Evolutionary conservation across 1,139 yeast species (phyloP), one percentile per base, ranked within the genome.

Genomic region (Blastobotrys arbuscula): DNA sequence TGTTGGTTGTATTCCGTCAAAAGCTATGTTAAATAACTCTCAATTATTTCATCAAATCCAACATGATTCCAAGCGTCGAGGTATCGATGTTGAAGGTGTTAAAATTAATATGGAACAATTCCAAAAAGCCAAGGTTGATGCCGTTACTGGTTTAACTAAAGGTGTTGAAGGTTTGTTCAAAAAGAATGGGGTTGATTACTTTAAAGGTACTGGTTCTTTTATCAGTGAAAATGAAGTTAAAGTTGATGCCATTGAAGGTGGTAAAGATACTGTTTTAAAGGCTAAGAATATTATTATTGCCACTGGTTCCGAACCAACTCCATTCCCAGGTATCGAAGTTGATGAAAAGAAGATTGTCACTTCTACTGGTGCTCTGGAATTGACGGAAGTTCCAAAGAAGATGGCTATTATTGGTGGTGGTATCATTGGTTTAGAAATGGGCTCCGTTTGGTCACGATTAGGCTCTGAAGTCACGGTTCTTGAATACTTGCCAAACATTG

Each of bases 391-490:
- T 55, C 97, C 99, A 69, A 88, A 94, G 78, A 82, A 79, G 68
- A 65, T 94, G 65, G 84, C 95, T 60, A 81, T 94, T 71, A 92
- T 94, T 63, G 99, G 99, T 69, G 99, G 97, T 73, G 98, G 99
- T 77, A 92, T 94, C 73, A 94, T 94, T 68, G 99, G 99, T 66
- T 80, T 94, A 61, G 99, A 94, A 76, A 92, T 94, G 97, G 98
- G 96, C 56, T 89, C 97, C 34, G 98, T 94, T 45, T 94, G 95
- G 84, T 75, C 94, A 51, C 82, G 98, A 73, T 76, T 94, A 62
- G 99, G 99, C 44, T 75, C 96, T 46, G 90, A 92, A 74, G 98
- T 94, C 55, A 90, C 97, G 46, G 84, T 94, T 50, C 73, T 94
- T 55, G 99, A 94, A 76, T 94, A 81, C 80, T 88, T 84, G 72